These are phyloP conservation scores for Colletotrichum spinosum DNA, from an alignment of 2,329 filamentous ascomycete species.

Conservation along the genomic window DNA sequence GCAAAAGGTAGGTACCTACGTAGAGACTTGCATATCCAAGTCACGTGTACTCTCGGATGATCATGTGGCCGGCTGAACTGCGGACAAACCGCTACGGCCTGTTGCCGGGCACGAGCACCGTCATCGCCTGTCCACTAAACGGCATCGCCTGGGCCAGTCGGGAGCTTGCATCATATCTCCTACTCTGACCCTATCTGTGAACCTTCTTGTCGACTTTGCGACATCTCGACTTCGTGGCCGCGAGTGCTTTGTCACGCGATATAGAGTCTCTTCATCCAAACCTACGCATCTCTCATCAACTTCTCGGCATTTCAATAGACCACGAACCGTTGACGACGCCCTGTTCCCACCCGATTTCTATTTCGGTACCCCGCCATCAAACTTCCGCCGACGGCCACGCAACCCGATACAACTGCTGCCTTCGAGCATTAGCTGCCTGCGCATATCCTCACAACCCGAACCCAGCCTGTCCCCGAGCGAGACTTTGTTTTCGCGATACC, in stretches of 20 bases:
- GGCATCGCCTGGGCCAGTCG: slow-evolving; percentile 34
- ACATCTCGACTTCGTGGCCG: slow-evolving; percentile 26
- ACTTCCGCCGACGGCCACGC: slow-evolving; percentile 36
- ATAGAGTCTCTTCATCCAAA: neutral
- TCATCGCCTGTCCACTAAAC: slow-evolving; percentile 37
- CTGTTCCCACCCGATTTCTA: slow-evolving; percentile 29
- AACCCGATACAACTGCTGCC: slow-evolving; percentile 35
- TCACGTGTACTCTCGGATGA: slow-evolving; percentile 17
- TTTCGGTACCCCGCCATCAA: slow-evolving; percentile 38
- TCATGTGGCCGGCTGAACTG: slow-evolving; percentile 34
- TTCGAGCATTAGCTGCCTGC: slow-evolving; percentile 28
- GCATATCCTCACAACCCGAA: slow-evolving; percentile 19
- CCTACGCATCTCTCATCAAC: neutral
- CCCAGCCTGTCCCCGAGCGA: neutral
- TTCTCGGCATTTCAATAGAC: neutral
- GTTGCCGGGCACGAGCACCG: slow-evolving; percentile 33
- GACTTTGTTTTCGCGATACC: neutral
- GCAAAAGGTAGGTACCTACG: neutral
- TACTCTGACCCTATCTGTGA: slow-evolving; percentile 26
- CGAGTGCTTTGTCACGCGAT: slow-evolving; percentile 27
- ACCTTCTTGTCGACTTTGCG: slow-evolving; percentile 28
- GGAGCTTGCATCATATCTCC: slow-evolving; percentile 36
- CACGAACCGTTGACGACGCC: slow-evolving; percentile 23
- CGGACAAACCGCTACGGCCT: slow-evolving; percentile 23
- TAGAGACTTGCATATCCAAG: neutral